phyloP scores from a whole-genome alignment of 345 rosid species.

The Melaleuca alternifolia region DNA sequence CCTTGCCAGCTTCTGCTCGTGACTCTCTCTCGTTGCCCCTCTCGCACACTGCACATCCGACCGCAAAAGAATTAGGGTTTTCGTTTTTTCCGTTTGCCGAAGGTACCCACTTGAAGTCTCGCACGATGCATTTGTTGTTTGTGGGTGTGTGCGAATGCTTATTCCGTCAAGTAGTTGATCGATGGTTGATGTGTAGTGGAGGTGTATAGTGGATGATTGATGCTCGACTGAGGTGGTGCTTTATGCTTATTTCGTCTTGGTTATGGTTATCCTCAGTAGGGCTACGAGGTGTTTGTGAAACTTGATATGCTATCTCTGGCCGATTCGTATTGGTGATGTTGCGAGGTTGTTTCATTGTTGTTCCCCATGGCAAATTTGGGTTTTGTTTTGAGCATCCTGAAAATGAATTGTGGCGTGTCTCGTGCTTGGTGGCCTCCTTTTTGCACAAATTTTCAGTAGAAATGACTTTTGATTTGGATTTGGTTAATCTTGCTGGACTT shows the following conservation, averaged over 20 bases:
- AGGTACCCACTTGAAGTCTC: neutral
- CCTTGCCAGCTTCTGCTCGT: neutral
- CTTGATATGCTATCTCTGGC: neutral
- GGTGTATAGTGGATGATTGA: neutral
- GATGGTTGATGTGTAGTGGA: neutral
- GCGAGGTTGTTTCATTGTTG: neutral
- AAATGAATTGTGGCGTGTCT: neutral
- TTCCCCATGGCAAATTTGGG: neutral
- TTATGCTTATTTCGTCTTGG: neutral
- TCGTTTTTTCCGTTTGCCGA: neutral
- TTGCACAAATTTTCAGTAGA: neutral
- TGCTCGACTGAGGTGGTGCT: neutral
- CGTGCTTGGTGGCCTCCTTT: neutral
- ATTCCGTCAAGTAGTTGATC: neutral
- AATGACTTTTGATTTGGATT: neutral
- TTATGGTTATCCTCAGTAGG: neutral
- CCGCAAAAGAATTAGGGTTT: neutral
- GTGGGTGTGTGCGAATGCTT: neutral
- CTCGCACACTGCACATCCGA: neutral
- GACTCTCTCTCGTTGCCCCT: neutral
- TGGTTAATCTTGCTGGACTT: neutral
- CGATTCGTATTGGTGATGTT: neutral
- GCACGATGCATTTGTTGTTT: neutral
- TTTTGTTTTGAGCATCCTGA: neutral
- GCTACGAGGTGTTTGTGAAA: neutral